Base-by-base conservation (phyloP, 805 yeast genomes). In the Martiniozyma abietophila region DNA sequence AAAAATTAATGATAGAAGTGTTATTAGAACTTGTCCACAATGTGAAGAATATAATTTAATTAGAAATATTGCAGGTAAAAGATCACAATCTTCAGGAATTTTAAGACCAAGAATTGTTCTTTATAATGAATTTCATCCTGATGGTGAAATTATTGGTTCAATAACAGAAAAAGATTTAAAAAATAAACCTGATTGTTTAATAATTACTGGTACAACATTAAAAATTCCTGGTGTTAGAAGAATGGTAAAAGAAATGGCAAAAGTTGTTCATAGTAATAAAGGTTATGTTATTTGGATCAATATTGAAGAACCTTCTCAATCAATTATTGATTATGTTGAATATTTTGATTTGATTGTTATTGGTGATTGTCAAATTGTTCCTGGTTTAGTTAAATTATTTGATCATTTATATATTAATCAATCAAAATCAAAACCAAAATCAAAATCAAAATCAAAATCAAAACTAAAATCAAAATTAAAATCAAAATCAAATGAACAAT, bases 131-230 rank as follows among this genome's bases (percentile, higher is more conserved):
- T 65, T 67, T 36, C 82, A 86, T 50, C 95, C 95, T 1, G 94
- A 85, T 52, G 86, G 92, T 41, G 94, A 89, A 29, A 71, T 79
- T 19, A 84, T 86, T 31, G 95, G 95, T 1, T 72, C 74, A 34
- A 71, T 81, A 4, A 70, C 85, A 5, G 79, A 79, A 12, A 44
- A 65, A 2, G 96, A 86, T 54, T 54, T 82, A 27, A 66, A 63
- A 39, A 56, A 65, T 8, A 68, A 67, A 25, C 86, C 94, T 12
- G 96, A 86, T 51, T 78, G 89, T 47, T 57, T 85, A 29, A 58
- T 86, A 6, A 77, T 86, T 33, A 82, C 80, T 6, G 96, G 96
- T 3, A 86, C 96, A 0, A 77, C 94, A 2, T 62, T 86, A 38
- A 77, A 81, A 49, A 86, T 86, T 18, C 85, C 85, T 0, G 84